Evolutionary conservation across 2,329 filamentous ascomycete species (phyloP), one percentile per base, ranked within the genome.

Genomic region (Monilinia fructigena): DNA sequence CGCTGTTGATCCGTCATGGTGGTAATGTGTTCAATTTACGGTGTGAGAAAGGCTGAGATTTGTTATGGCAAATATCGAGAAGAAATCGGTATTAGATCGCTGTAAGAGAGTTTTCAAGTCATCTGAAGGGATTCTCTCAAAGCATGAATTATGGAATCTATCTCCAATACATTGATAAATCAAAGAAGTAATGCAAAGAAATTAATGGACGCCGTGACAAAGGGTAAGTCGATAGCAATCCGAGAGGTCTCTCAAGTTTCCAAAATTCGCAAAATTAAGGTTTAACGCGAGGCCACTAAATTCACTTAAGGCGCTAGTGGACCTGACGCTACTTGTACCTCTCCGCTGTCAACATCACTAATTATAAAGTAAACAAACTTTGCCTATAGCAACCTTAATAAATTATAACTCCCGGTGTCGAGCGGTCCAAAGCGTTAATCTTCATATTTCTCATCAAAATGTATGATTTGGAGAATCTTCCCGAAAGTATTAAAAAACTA

Each of bases 1-100:
- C 86, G 86, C 76, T 89, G 83, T 79, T 86, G 83, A 78, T 89
- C 90, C 79, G 90, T 85, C 91, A 94, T 93, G 64, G 70, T 77
- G 71, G 71, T 62, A 66, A 47, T 55, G 61, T 18, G 48, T 48
- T 31, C 50, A 69, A 55, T 67, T 68, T 23, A 42, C 35, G 77
- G 79, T 1, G 65, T 76, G 50, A 63, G 67, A 67, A 66, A 67
- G 62, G 28, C 45, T 61, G 58, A 31, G 35, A 31, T 35, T 48
- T 62, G 28, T 61, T 61, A 75, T 75, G 74, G 68, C 71, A 23
- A 59, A 65, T 40, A n/a, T 42, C 40, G 48, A 65, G n/a, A 20
- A 53, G 56, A 66, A 62, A 55, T 59, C 45, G 40, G 31, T 48
- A 64, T 40, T 63, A 66, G 50, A 54, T 64, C 54, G 54, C 42